phyloP scores from a whole-genome alignment of 2,329 filamentous ascomycete genomes.

The Venturia aucupariae region DNA sequence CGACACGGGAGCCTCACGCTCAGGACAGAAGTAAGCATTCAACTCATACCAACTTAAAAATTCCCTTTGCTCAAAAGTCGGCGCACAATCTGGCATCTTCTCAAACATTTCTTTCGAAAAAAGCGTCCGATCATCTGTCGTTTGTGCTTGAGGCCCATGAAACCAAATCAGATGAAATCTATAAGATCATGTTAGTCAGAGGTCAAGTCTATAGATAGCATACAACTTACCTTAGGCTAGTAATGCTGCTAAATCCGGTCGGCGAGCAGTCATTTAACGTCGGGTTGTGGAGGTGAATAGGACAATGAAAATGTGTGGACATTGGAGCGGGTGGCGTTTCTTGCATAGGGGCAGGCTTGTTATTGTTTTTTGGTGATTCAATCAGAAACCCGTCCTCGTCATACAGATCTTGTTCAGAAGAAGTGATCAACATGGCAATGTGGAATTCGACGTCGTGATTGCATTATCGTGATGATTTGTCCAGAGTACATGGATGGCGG shows the following conservation, averaged over 20 bases:
- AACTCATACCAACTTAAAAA: neutral
- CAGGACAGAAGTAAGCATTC: neutral
- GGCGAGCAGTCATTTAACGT: neutral
- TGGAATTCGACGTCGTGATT: neutral
- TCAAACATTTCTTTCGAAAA: conserved; percentile 3
- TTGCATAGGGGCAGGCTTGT: neutral
- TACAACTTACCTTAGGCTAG: neutral
- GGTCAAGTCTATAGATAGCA: neutral
- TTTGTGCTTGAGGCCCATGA: neutral
- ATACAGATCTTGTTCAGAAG: neutral
- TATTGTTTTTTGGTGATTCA: neutral
- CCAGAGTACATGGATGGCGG: neutral
- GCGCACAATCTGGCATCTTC: neutral
- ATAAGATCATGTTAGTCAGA: neutral
- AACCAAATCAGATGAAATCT: neutral
- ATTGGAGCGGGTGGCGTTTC: neutral
- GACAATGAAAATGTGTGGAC: neutral
- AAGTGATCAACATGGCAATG: neutral
- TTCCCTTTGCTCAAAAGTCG: neutral
- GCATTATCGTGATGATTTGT: neutral
- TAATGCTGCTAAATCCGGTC: neutral
- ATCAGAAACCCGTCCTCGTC: conserved; percentile 1
- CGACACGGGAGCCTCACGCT: neutral
- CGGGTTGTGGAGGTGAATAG: neutral
- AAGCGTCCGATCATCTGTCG: neutral